These are phyloP conservation scores for Cryphonectria nitschkei DNA, from an alignment of 2,329 filamentous ascomycete species.

Conservation along the genomic window DNA sequence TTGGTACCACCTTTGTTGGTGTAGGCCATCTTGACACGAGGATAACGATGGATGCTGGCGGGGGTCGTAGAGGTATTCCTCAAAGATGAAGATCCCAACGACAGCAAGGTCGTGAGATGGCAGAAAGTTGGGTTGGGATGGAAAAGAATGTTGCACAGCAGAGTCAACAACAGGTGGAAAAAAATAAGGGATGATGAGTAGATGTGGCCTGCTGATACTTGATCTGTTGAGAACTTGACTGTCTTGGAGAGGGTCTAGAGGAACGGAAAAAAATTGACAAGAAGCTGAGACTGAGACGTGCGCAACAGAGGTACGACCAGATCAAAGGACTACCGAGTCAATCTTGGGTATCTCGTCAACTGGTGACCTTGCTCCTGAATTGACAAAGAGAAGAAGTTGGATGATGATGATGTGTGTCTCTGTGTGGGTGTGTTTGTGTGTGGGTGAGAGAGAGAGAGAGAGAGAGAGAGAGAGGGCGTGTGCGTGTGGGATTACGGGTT, in stretches of 20 bases:
- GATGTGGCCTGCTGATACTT: background rate
- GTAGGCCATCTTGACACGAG: slow-evolving; percentile 15
- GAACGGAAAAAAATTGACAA: background rate
- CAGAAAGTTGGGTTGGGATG: background rate
- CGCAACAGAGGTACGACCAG: background rate
- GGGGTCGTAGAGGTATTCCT: background rate
- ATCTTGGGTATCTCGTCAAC: background rate
- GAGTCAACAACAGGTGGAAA: background rate
- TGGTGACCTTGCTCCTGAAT: background rate
- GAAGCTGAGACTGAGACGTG: background rate
- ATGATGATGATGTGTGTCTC: background rate
- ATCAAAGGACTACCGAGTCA: background rate
- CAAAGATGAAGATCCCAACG: background rate
- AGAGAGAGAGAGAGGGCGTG: background rate
- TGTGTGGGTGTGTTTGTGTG: background rate
- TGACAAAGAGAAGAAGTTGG: background rate
- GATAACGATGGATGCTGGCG: background rate
- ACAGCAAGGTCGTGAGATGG: background rate
- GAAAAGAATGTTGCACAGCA: background rate
- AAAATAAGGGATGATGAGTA: background rate
- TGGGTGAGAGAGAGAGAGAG: background rate
- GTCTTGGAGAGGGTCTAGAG: background rate
- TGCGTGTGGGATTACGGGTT: background rate
- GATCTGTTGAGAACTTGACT: background rate
- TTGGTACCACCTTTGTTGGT: slow-evolving; percentile 16